phyloP scores from a whole-genome alignment of 768 basidiomycete species.

The Lentinula guzmanii region DNA sequence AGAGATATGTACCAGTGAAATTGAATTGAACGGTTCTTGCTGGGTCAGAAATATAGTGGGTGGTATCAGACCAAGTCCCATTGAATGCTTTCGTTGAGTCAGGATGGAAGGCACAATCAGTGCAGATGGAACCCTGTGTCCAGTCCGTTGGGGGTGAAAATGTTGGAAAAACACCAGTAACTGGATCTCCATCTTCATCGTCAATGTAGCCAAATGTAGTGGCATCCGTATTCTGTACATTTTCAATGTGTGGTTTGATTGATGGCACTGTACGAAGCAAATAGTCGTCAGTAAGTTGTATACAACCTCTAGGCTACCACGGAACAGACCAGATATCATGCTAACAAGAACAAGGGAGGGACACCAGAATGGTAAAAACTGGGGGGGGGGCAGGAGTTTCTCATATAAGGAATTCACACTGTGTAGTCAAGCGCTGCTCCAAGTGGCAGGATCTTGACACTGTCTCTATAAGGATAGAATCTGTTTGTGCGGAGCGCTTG shows the following conservation, averaged over 20 bases:
- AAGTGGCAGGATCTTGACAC: no score
- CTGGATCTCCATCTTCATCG: not conserved
- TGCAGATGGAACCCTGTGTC: not conserved
- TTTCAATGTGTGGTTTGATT: not conserved
- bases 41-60: not conserved
- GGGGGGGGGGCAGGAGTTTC: no score
- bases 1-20: not conserved
- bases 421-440: no score
- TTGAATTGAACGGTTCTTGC: not conserved
- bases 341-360: no score
- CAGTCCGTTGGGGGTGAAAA: not conserved
- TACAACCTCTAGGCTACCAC: not conserved
- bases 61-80: not conserved
- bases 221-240: not conserved
- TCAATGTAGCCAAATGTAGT: not conserved
- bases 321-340: no score
- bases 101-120: not conserved
- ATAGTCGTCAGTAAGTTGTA: not conserved
- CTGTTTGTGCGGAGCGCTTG: no score
- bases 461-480: no score
- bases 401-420: no score
- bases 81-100: not conserved
- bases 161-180: not conserved
- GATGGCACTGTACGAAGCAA: not conserved
- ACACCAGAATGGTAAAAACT: no score